Percentiles rank a stretch among this genome's conserved stretches.
These are phyloP conservation scores for Jaltomata sinuosa DNA, from an alignment of 257 asterid species.

Conservation along the genomic window DNA sequence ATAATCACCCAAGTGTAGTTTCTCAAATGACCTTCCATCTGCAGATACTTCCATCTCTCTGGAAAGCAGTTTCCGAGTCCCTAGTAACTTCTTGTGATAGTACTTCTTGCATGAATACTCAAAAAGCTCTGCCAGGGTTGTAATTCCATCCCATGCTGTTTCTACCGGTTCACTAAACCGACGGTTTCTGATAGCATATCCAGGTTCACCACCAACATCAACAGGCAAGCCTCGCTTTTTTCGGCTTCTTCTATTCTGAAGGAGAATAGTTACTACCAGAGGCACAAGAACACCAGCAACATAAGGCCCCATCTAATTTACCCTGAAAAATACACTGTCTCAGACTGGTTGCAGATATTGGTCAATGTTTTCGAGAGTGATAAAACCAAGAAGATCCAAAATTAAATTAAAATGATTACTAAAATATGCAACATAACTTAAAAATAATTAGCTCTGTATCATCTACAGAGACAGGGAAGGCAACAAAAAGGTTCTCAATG, in stretches of 20 bases:
- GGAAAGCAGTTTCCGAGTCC: slow-evolving; percentile 68
- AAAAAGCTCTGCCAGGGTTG: slow-evolving; percentile 91
- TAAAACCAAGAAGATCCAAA: neutral
- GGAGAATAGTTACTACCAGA: slow-evolving; percentile 51
- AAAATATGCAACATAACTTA: neutral
- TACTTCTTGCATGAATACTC: slow-evolving; percentile 65
- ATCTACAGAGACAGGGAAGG: neutral
- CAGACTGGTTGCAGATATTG: neutral
- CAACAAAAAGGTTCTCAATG: neutral
- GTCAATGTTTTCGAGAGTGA: neutral
- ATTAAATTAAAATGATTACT: neutral
- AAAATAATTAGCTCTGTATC: neutral
- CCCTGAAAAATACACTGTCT: slow-evolving; percentile 1
- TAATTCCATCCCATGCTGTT: slow-evolving; percentile 91
- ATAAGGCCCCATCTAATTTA: slow-evolving; percentile 58
- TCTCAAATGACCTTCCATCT: slow-evolving; percentile 88
- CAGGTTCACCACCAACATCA: slow-evolving; percentile 76
- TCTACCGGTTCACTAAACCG: slow-evolving; percentile 64
- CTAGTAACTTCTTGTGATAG: slow-evolving; percentile 45
- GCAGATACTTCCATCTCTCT: slow-evolving; percentile 51
- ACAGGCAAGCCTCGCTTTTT: slow-evolving; percentile 67
- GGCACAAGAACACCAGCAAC: slow-evolving; percentile 67
- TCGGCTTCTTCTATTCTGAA: slow-evolving; percentile 51
- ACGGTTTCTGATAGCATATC: slow-evolving; percentile 58
- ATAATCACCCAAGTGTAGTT: slow-evolving; percentile 91